Evolutionary conservation across 148 eudicot species (phyloP), one percentile per base, ranked within the genome.

Genomic region (Cornus controversa): DNA sequence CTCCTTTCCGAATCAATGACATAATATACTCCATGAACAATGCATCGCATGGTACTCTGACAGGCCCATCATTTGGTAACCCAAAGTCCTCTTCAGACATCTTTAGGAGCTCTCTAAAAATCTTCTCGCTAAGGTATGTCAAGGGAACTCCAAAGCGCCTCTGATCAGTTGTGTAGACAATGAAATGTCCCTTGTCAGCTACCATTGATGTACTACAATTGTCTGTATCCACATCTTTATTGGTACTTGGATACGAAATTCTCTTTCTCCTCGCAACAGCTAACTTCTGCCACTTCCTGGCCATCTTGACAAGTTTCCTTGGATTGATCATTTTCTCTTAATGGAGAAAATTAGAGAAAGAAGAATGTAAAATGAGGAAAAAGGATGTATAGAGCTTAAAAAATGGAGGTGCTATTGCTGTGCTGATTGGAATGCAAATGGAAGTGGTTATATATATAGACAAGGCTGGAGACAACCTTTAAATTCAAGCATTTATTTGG

Each of bases 281-380:
- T 29, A 71, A 37, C 28, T 74, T 79, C n/a, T 79, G 82, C 89
- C 89, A 86, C 63, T 83, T 83, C 77, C 70, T 73, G 22, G 82
- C 89, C 71, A 79, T 77, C 74, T 80, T 79, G 74, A 81, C 62
- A n/a, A 86, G 81, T 31, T 71, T 86, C 79, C 73, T 70, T 5
- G 83, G 64, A 54, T 72, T 85, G 69, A 83, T 71, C 78, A 80
- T 70, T 67, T 40, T 80, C 45, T 64, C 26, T 26, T 16, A 16
- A 15, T 31, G 16, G 66, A 53, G 27, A 22, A 54, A 31, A 4
- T 15, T 54, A 15, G n/a, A 54, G 20, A 54, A 22, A 13, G 22
- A 54, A 54, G 11, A 54, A 54, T 2, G 62, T 54, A 22, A 16
- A 31, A 2, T 14, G 84, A 75, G 20, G 62, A 18, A 54, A 54